A percentile compares a stretch with the other conserved stretches of the same genome.
These are phyloP conservation scores for Acrodontium crateriforme DNA, from an alignment of 2,329 filamentous ascomycete species.

Conservation along the genomic window DNA sequence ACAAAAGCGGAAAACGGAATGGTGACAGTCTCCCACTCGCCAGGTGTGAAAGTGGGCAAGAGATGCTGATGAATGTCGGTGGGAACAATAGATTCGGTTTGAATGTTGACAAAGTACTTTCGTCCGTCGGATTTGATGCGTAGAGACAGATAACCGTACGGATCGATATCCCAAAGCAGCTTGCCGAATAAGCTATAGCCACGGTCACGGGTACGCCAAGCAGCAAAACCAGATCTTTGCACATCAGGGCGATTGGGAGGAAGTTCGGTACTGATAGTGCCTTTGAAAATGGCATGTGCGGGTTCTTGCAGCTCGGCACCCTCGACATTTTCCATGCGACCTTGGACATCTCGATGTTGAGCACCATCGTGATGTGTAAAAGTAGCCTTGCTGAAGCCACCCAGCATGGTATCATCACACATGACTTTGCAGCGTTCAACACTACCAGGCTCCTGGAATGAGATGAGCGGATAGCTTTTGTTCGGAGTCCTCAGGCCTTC, in stretches of 20 bases:
- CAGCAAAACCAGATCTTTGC: constrained; percentile 73
- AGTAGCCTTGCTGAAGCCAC: constrained; percentile 64
- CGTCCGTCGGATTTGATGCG: constrained; percentile 82
- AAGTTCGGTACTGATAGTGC: constrained; percentile 73
- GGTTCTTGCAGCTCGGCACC: constrained; percentile 29
- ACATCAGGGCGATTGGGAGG: constrained; percentile 61
- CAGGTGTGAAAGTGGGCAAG: constrained; percentile 62
- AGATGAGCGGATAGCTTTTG: constrained; percentile 49
- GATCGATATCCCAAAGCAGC: constrained; percentile 76
- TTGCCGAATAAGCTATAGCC: constrained; percentile 72
- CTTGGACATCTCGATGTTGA: constrained; percentile 8
- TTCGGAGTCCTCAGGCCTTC: constrained; percentile 54
- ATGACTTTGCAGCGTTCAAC: constrained; percentile 53
- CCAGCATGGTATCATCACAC: constrained; percentile 65
- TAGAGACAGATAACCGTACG: constrained; percentile 75
- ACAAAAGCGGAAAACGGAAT: constrained; percentile 90
- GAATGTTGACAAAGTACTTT: constrained; percentile 87
- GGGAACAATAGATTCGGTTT: constrained; percentile 84
- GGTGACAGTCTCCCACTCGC: constrained; percentile 89
- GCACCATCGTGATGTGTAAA: constrained; percentile 43
- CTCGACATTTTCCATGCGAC: constrained; percentile 6
- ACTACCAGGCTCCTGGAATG: constrained; percentile 41
- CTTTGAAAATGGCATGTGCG: constrained; percentile 69
- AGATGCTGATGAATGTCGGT: constrained; percentile 96
- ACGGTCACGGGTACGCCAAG: constrained; percentile 71